Evolutionary conservation across 805 yeast species (phyloP), one percentile per base, ranked within the genome.

Genomic region (Candida loeiensis): DNA sequence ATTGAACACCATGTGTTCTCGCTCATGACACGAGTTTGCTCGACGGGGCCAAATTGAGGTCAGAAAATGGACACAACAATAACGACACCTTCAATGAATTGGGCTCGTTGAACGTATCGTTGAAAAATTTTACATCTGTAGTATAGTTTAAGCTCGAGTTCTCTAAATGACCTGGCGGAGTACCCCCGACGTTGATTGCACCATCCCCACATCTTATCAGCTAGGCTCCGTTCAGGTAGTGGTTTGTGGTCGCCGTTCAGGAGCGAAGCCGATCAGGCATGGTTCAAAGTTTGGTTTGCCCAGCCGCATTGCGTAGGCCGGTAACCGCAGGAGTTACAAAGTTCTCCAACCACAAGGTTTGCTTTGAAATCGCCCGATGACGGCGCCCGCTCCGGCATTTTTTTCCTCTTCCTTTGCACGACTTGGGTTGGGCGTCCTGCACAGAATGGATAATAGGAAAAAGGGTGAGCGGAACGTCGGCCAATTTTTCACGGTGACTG

Each of bases 401-500:
- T 20, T 34, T n/a, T 20, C 22, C 6, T 4, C n/a, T 15, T 14
- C 21, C 4, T 33, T 15, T 33, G 36, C 26, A 33, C 17, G 18
- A 4, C 21, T 6, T 4, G n/a, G 4, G 7, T 16, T 8, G 9
- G 33, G 21, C n/a, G 21, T 13, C 33, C 33, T 30, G 33, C 33
- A 30, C 17, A 28, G 6, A 11, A 11, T 5, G 15, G 6, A 13
- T 13, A 9, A 9, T 13, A 13, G 33, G 11, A 17, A 17, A 17
- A n/a, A 33, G 36, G 36, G 36, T 16, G 36, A 33, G 27, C 36
- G 36, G 36, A 33, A 22, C 27, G 16, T 33, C 24, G 34, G 34
- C 31, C 33, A 33, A 33, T 18, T 33, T 33, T 34, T 34, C 36
- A 34, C 30, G 13, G 21, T 21, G 27, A 31, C 22, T 16, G 8